These are phyloP conservation scores for Penicillium turbatum DNA, from an alignment of 495 filamentous ascomycete species.

Conservation along the genomic window DNA sequence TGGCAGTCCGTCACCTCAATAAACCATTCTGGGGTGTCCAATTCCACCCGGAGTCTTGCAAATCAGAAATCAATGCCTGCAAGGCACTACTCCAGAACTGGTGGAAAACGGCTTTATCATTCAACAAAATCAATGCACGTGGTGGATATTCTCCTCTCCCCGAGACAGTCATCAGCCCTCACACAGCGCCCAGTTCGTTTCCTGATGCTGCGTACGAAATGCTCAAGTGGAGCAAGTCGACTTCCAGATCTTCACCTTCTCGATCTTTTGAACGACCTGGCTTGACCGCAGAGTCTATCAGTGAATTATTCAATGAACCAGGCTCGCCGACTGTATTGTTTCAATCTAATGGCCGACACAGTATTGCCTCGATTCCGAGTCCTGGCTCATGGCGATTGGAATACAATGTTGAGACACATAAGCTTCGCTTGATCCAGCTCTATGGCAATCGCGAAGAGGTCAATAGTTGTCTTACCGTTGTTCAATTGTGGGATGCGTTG, in stretches of 20 bases:
- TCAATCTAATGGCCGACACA: constrained; percentile 41
- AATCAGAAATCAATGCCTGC: constrained; percentile 65
- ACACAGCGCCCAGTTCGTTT: constrained; percentile 20
- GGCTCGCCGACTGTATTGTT: constrained; percentile 40
- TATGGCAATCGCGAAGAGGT: constrained; percentile 3
- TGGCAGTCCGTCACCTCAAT: constrained; percentile 63
- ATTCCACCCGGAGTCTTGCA: constrained; percentile 93
- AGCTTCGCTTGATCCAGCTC: constrained; percentile 24
- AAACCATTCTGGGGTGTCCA: constrained; percentile 91
- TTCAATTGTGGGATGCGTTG: constrained; percentile 41
- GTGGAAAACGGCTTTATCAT: constrained; percentile 51
- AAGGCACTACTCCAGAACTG: constrained; percentile 67
- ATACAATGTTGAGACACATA: constrained; percentile 27
- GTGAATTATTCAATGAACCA: constrained; percentile 35
- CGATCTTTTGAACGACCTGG: constrained; percentile 21
- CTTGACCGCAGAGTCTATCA: constrained; percentile 33
- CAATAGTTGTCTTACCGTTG: constrained; percentile 27
- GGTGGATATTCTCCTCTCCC: constrained; percentile 26
- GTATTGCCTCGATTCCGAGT: constrained; percentile 40
- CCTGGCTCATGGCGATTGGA: constrained; percentile 42
- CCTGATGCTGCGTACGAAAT: constrained; percentile 33
- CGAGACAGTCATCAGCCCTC: constrained; percentile 22
- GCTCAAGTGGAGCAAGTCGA: constrained; percentile 35
- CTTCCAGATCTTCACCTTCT: constrained; percentile 24
- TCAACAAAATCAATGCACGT: constrained; percentile 38